Evolutionary conservation across 495 filamentous ascomycete genomes (phyloP).

Genomic region (Massariosphaeria phaeospora): DNA sequence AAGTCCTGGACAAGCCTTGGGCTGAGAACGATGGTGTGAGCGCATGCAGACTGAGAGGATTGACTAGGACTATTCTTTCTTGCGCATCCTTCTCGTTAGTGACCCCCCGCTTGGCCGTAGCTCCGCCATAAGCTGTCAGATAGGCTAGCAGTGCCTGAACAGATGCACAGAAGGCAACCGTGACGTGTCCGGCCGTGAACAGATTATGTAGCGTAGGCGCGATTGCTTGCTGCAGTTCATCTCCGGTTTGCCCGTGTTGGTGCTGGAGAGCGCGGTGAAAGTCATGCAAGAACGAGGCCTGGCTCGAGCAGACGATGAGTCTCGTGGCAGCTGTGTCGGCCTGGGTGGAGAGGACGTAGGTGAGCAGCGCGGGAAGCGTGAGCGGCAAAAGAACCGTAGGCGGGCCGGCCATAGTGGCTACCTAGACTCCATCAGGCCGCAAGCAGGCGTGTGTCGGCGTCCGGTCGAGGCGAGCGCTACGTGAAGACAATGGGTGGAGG

Average conservation of each 20-base stretch:
- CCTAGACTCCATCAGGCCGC: background rate
- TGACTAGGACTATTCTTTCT: constrained; percentile 57
- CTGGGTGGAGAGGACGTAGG: constrained; percentile 56
- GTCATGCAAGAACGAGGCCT: constrained; percentile 56
- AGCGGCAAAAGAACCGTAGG: constrained; percentile 50
- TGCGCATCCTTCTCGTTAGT: background rate
- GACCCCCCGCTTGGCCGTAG: background rate
- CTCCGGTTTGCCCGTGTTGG: constrained; percentile 1
- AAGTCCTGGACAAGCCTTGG: constrained; percentile 69
- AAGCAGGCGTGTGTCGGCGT: background rate
- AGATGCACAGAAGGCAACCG: constrained; percentile 65
- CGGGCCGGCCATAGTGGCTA: constrained; percentile 13
- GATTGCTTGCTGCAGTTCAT: constrained; percentile 41
- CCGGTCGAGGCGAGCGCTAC: too few relatives aligned
- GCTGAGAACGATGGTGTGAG: constrained; percentile 75
- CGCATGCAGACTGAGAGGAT: constrained; percentile 63
- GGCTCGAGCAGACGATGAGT: constrained; percentile 66
- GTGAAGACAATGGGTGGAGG: too few relatives aligned
- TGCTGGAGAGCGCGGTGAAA: constrained; percentile 35
- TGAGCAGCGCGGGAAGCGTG: constrained; percentile 56
- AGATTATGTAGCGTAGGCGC: constrained; percentile 65
- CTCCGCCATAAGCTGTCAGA: constrained; percentile 51
- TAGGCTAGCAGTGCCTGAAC: constrained; percentile 73
- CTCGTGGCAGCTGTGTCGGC: constrained; percentile 46
- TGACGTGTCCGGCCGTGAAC: constrained; percentile 60